Base-by-base conservation (phyloP, 2,329 filamentous ascomycete genomes). In the Aureobasidium melanogenum region DNA sequence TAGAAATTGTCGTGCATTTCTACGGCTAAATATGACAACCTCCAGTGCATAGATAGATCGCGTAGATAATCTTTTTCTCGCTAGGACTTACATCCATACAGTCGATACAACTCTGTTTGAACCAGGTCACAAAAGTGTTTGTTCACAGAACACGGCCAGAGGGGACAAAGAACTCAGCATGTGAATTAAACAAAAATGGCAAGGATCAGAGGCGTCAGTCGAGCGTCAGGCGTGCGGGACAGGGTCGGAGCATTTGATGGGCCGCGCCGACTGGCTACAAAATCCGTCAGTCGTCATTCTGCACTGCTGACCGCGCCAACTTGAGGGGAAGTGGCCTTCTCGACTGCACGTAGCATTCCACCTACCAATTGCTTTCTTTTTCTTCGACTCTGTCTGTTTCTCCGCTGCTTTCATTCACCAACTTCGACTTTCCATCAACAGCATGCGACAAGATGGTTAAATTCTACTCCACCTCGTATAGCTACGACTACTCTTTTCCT, bases 401-500 rank as follows among this genome's bases (percentile, higher is more conserved):
- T 60, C 48, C 47, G 38, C 39, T 28, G 62, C 64, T 38, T 39
- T 50, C 57, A 17, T 52, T 41, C 28, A 38, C 32, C 15, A n/a
- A 26, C 39, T 26, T 44, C 28, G 3, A 44, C 17, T 10, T 41
- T 17, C 32, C 10, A 38, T 24, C 54, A 19, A 47, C 43, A 58
- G 54, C 54, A 58, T 58, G 54, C 54, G 38, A 47, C 47, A 72
- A 60, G 36, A 81, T 81, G 79, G 79, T 81, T 67, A 80, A 80
- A 70, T 79, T 80, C 73, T 80, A 80, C 74, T 75, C 73, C 50
- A 73, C 71, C 68, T 84, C 82, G 75, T 87, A 89, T 73, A 84
- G 82, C 69, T 91, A 92, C 80, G 82, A 86, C 66, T 90, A 93
- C 75, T 87, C 88, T 52, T 93, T 93, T 77, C 86, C 88, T 64